Evolutionary conservation across 495 filamentous ascomycete genomes (phyloP), one percentile per base, ranked within the genome.

Genomic region (Penicillium canescens): DNA sequence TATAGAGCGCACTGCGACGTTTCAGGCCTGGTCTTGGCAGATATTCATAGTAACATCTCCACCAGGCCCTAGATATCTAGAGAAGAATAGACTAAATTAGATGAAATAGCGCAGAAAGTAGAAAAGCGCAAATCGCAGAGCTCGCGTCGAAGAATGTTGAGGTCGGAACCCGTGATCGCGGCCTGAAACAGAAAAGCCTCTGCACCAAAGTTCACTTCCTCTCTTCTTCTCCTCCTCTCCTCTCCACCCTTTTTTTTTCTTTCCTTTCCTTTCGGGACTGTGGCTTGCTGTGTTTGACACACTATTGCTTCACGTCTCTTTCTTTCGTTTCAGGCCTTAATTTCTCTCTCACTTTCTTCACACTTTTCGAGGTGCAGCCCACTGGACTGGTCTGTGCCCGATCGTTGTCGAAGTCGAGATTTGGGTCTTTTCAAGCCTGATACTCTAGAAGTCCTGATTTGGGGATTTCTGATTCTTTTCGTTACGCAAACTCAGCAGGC

Each of bases 401-500:
- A 68, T 66, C 60, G 48, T 68, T 62, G 62, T 68, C 58, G 65
- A 61, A 52, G 31, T 61, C 43, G 60, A 69, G 59, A 61, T 64
- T 51, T 45, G 46, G 63, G 53, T 54, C 56, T 62, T 60, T 47
- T 47, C 52, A 50, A 44, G 35, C 38, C 52, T 38, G 49, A 35
- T 54, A 50, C 41, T 48, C 50, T 59, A 55, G 56, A 57, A 57
- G 42, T 56, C 43, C 31, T 46, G 49, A 31, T 40, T 36, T 46
- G 50, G 40, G 51, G 57, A 52, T 41, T 56, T 60, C 54, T 63
- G 54, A 54, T 59, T 59, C 41, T 52, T 57, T 61, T 63, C 57
- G 53, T 55, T 57, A 73, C 73, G 73, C 73, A 76, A 93, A 90
- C 88, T 87, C 89, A 92, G 90, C 89, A 83, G 88, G 89, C 80